These are phyloP conservation scores for Bryopsis sp. DNA, from an alignment of 139 green algal species.

Conservation along the genomic window DNA sequence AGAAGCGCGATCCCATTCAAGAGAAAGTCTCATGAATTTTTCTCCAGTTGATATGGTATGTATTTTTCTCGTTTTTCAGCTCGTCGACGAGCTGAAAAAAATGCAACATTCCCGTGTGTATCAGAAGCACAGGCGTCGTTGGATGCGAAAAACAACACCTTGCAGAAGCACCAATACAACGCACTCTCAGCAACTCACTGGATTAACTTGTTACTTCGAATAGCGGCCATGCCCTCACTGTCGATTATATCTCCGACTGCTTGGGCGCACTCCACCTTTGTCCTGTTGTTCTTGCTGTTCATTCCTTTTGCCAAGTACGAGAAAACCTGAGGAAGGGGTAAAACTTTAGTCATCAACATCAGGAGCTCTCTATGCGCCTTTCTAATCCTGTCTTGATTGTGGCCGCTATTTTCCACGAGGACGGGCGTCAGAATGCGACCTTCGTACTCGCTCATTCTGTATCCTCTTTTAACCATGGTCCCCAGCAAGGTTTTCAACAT, in stretches of 20 bases:
- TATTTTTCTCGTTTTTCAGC: no score
- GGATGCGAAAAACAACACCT: no score
- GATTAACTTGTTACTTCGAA: background rate
- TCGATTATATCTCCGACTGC: constrained; percentile 61
- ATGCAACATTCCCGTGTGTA: no score
- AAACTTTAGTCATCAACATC: constrained; percentile 36
- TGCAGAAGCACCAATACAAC: no score
- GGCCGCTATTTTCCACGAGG: constrained; percentile 86
- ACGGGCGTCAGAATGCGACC: constrained; percentile 73
- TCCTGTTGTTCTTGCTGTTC: constrained; percentile 84
- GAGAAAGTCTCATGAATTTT: no score
- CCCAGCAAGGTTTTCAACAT: constrained; percentile 52
- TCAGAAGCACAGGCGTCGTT: background rate
- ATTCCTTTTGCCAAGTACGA: constrained; percentile 53
- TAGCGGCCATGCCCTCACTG: constrained; percentile 31
- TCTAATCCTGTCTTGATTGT: constrained; percentile 68
- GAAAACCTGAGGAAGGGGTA: constrained; percentile 33
- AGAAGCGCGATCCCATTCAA: no score
- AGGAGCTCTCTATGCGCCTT: constrained; percentile 68
- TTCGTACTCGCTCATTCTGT: constrained; percentile 75
- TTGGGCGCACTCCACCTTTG: constrained; percentile 75
- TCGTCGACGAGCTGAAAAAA: no score
- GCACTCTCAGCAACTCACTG: no score
- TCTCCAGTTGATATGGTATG: no score
- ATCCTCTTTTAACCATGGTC: constrained; percentile 26